Conservation (phyloP, 140 eudicot genomes). For the Cichorium intybus region DNA sequence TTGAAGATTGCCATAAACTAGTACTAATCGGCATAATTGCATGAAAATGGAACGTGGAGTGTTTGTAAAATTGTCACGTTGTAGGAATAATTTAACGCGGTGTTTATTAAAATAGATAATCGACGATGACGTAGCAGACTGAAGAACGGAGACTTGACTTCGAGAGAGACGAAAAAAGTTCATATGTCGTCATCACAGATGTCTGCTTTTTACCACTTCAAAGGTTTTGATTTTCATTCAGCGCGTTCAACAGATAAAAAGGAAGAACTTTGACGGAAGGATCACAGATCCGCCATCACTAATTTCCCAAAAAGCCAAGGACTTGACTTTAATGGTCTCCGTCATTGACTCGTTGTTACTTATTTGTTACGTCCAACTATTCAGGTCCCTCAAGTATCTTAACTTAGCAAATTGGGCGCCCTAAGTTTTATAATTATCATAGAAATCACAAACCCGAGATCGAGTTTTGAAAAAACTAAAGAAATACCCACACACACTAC, state of each 20-base stretch:
- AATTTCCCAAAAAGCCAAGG: not conserved
- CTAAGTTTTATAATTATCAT: not conserved
- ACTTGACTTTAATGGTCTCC: not conserved
- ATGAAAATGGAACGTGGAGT: slow-evolving; percentile 2
- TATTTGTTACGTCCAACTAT: slow-evolving; percentile 8
- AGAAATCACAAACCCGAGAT: too few relatives aligned
- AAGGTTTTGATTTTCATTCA: not conserved
- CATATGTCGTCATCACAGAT: not conserved
- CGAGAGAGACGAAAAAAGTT: not conserved
- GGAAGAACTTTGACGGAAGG: not conserved
- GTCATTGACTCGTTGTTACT: not conserved
- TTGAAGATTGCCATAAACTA: not conserved
- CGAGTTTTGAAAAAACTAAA: too few relatives aligned
- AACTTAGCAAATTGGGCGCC: not conserved
- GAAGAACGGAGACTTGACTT: slow-evolving; percentile 26
- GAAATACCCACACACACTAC: too few relatives aligned
- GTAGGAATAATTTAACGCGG: not conserved
- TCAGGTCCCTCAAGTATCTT: slow-evolving; percentile 1
- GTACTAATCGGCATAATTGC: not conserved
- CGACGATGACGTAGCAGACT: not conserved
- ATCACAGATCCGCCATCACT: not conserved
- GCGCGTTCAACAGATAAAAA: slow-evolving; percentile 6
- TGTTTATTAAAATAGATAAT: not conserved
- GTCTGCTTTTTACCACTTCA: slow-evolving; percentile 13
- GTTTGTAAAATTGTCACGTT: not conserved